Percentiles rank a stretch among this genome's conserved stretches.
Conservation (phyloP, 2,329 filamentous ascomycete species). For the Ophiostoma triangulosporum region DNA sequence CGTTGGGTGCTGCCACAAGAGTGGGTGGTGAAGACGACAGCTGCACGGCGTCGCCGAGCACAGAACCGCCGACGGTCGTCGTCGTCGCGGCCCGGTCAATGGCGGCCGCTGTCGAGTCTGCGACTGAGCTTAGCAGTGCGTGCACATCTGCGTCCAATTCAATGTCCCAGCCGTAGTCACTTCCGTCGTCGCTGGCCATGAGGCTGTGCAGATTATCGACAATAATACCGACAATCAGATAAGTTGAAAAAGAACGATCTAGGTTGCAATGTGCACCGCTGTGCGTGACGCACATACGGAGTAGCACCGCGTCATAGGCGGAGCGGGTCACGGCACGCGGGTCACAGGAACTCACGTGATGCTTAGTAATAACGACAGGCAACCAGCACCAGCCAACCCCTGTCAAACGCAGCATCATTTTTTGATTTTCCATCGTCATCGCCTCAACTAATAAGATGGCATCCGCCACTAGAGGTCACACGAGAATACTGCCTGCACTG, state of each 20-base stretch:
- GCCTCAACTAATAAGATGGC: too few relatives aligned
- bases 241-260: neutral
- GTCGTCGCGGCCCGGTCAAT: neutral
- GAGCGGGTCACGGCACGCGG: too few relatives aligned
- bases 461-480: too few relatives aligned
- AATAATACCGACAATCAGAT: neutral
- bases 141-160: conserved; percentile 30
- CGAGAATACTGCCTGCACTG: too few relatives aligned
- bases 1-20: neutral
- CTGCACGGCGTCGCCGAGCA: neutral
- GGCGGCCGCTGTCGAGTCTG: neutral
- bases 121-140: conserved; percentile 3
- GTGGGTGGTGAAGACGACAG: neutral
- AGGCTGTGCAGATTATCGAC: neutral
- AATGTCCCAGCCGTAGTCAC: conserved; percentile 35
- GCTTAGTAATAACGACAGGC: neutral
- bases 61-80: neutral
- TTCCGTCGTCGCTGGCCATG: conserved; percentile 17
- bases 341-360: conserved; percentile 7
- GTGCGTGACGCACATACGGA: too few relatives aligned
- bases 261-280: neutral
- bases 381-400: too few relatives aligned
- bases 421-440: too few relatives aligned
- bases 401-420: too few relatives aligned
- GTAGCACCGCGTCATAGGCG: too few relatives aligned